Conservation (phyloP, 805 yeast genomes). For the Pichia insulana region DNA sequence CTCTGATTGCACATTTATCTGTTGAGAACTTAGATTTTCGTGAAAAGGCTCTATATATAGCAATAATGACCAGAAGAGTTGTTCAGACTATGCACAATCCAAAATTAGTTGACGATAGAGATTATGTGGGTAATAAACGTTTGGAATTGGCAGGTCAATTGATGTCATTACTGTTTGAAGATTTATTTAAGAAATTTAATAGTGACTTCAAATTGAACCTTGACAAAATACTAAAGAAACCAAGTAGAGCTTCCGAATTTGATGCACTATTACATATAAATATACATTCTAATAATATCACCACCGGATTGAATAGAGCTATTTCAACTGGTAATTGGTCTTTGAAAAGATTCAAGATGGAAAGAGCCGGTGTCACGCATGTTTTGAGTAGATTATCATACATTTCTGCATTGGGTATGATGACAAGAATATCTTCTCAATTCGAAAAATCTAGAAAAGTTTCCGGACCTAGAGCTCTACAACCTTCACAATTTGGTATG, state of each 20-base stretch:
- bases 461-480: conserved; percentile 96
- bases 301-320: conserved; percentile 91
- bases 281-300: conserved; percentile 86
- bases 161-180: conserved; percentile 91
- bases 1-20: conserved; percentile 90
- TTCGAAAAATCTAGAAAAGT: conserved; percentile 97
- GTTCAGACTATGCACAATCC: conserved; percentile 93
- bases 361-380: conserved; percentile 98
- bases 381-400: conserved; percentile 86
- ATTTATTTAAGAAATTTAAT: conserved; percentile 93
- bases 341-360: conserved; percentile 97
- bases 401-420: conserved; percentile 96
- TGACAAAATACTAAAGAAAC: conserved; percentile 88
- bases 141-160: conserved; percentile 95
- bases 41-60: conserved; percentile 89
- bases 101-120: conserved; percentile 95
- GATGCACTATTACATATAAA: conserved; percentile 87
- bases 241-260: conserved; percentile 89
- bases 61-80: conserved; percentile 94
- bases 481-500: conserved; percentile 99
- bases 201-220: conserved; percentile 89
- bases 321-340: conserved; percentile 99
- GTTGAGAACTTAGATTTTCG: conserved; percentile 78
- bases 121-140: conserved; percentile 96
- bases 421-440: conserved; percentile 99